A percentile compares a stretch with the other conserved stretches of the same genome.
Evolutionary conservation across 1,139 yeast species (phyloP).

Genomic region (Meyerozyma sp.): DNA sequence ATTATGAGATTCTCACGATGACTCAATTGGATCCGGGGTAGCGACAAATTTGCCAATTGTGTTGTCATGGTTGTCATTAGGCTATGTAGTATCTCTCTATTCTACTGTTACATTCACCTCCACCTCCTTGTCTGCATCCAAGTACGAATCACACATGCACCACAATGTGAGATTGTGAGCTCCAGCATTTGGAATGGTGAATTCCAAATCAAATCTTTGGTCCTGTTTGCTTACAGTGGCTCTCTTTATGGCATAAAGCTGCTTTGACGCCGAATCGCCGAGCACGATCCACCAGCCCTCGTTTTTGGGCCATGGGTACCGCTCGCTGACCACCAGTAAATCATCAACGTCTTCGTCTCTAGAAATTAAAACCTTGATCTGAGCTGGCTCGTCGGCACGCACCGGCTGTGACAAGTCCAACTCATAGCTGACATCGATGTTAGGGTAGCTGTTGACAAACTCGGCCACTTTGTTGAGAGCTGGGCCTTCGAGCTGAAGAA

Average conservation of each 20-base stretch:
- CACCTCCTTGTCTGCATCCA: constrained; percentile 83
- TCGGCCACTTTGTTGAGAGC: constrained; percentile 64
- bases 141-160: constrained; percentile 87
- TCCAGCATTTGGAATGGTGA: constrained; percentile 60
- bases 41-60: background rate
- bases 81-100: constrained; percentile 14
- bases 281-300: constrained; percentile 89
- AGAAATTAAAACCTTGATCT: constrained; percentile 48
- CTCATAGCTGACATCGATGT: constrained; percentile 63
- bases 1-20: background rate
- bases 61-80: constrained; percentile 10
- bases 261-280: constrained; percentile 59
- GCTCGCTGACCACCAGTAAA: constrained; percentile 49
- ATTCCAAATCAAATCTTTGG: constrained; percentile 50
- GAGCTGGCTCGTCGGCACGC: constrained; percentile 41
- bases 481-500: constrained; percentile 51
- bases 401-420: constrained; percentile 34
- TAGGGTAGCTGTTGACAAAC: constrained; percentile 88
- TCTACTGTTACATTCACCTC: constrained; percentile 38
- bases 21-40: background rate
- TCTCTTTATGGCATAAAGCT: constrained; percentile 71
- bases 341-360: constrained; percentile 79
- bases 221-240: constrained; percentile 48
- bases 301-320: constrained; percentile 52
- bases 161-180: constrained; percentile 60